Conservation (phyloP, 495 filamentous ascomycete species). For the Aspergillus funiculosus region DNA sequence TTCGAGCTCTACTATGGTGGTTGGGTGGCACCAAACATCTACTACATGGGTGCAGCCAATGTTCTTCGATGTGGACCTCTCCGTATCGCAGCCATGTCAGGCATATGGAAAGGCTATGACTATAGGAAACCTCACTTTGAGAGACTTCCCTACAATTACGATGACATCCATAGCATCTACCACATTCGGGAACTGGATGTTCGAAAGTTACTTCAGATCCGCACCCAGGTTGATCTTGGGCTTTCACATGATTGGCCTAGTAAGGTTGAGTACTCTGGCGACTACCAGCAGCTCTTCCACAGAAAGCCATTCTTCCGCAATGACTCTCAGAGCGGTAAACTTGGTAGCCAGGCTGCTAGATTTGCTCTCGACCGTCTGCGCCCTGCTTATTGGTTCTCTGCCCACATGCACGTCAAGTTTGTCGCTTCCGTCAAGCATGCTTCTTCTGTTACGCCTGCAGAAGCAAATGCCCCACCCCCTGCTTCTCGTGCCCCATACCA, state of each 20-base stretch:
- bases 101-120: conserved; percentile 86
- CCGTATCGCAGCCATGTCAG: conserved; percentile 83
- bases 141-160: conserved; percentile 71
- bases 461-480: background rate
- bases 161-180: conserved; percentile 73
- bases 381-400: conserved; percentile 88
- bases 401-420: conserved; percentile 86
- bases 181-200: conserved; percentile 87
- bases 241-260: conserved; percentile 94
- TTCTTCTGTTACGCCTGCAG: conserved; percentile 16
- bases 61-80: conserved; percentile 75
- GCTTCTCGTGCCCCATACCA: conserved; percentile 1
- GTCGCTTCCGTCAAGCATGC: conserved; percentile 64
- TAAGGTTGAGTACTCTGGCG: conserved; percentile 68
- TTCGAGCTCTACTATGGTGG: conserved; percentile 93
- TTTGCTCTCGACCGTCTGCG: conserved; percentile 74
- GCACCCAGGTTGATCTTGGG: conserved; percentile 79
- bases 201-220: conserved; percentile 79
- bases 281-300: conserved; percentile 55
- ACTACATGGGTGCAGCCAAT: conserved; percentile 89
- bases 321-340: conserved; percentile 64
- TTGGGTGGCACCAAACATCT: conserved; percentile 95
- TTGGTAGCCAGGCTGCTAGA: conserved; percentile 73
- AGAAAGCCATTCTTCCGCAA: conserved; percentile 65
- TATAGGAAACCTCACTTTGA: conserved; percentile 78